Percentiles rank a stretch among this genome's conserved stretches.
phyloP scores from a whole-genome alignment of 2,329 filamentous ascomycete genomes.

The Diaporthe sp. region DNA sequence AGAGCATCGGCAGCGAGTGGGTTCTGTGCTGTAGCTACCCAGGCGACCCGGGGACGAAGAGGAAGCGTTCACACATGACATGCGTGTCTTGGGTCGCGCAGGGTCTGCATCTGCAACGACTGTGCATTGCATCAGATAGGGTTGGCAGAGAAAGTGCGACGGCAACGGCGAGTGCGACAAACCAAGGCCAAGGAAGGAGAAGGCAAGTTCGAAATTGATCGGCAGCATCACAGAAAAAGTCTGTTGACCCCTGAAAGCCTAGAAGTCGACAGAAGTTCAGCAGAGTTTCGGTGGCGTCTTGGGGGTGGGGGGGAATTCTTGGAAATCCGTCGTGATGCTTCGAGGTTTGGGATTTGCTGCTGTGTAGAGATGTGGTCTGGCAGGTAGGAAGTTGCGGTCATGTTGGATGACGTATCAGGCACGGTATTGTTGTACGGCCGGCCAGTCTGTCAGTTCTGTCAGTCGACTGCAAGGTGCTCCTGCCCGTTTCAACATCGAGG shows the following conservation, averaged over 20 bases:
- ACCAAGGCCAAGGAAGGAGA: not conserved
- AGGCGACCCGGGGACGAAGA: not conserved
- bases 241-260: not conserved
- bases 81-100: slow-evolving; percentile 21
- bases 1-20: no score
- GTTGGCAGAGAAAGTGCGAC: not conserved
- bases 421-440: not conserved
- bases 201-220: not conserved
- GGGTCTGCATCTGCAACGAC: slow-evolving; percentile 28
- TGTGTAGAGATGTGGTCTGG: not conserved
- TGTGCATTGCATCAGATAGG: slow-evolving; percentile 31
- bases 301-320: not conserved
- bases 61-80: slow-evolving; percentile 21
- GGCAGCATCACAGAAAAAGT: not conserved
- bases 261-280: not conserved
- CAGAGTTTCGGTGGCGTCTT: slow-evolving; percentile 4
- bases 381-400: not conserved
- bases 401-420: slow-evolving; percentile 4
- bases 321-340: not conserved
- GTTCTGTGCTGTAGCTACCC: not conserved
- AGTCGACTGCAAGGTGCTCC: not conserved
- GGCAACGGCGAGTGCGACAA: slow-evolving; percentile 2
- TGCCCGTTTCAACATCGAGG: not conserved
- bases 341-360: not conserved
- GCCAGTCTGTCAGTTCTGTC: not conserved